Conservation (phyloP, 108 stramenopile genomes). For the Cyclotella kingstonii region DNA sequence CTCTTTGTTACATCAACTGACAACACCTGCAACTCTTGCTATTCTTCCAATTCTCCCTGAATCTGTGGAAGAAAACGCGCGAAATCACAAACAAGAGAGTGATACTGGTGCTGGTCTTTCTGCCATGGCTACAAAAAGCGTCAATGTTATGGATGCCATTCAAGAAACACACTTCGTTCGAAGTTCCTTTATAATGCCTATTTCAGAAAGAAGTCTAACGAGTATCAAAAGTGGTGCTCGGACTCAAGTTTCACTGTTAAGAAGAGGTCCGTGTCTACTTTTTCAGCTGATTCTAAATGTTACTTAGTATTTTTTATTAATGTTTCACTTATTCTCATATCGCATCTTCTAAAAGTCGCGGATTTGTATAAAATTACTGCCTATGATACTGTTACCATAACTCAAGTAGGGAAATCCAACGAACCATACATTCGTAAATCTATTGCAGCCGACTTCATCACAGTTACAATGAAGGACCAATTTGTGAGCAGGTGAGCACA, state of each 20-base stretch:
- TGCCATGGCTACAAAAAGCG: slow-evolving; percentile 6
- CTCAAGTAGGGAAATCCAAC: slow-evolving; percentile 55
- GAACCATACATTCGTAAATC: slow-evolving; percentile 53
- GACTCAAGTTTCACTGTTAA: slow-evolving; percentile 78
- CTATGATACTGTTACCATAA: slow-evolving; percentile 84
- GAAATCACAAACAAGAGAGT: background rate
- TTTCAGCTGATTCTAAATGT: background rate
- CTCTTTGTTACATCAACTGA: background rate
- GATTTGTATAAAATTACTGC: slow-evolving; percentile 78
- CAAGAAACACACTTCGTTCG: slow-evolving; percentile 63
- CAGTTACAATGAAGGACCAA: slow-evolving; percentile 88
- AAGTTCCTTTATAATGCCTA: slow-evolving; percentile 68
- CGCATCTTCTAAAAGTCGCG: slow-evolving; percentile 43
- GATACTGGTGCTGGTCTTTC: background rate
- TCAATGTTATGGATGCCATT: slow-evolving; percentile 44
- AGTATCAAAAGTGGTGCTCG: slow-evolving; percentile 73
- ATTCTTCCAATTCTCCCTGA: slow-evolving; percentile 5
- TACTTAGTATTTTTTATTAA: background rate
- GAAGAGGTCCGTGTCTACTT: slow-evolving; percentile 15
- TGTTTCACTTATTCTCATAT: background rate
- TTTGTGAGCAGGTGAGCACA: slow-evolving; percentile 57
- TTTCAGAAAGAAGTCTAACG: slow-evolving; percentile 71
- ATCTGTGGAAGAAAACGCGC: background rate
- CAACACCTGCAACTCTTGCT: slow-evolving; percentile 6
- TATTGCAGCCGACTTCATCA: slow-evolving; percentile 83